Conservation (phyloP, 768 basidiomycete genomes). For the Termitomyces sp. region DNA sequence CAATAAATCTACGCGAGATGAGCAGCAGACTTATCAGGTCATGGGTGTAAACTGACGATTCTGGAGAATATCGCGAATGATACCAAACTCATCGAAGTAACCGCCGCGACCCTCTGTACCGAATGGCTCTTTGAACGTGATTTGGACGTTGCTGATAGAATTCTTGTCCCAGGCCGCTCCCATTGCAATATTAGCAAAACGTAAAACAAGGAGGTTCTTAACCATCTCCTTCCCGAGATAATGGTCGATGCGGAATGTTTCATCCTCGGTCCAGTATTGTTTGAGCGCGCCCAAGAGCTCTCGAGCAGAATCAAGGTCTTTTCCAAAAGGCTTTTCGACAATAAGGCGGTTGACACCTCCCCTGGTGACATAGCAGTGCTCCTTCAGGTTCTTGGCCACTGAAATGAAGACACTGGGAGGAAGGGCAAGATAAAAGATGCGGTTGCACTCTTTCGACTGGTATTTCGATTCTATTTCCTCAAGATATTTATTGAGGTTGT, state of each 20-base stretch:
- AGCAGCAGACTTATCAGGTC: conserved; percentile 14
- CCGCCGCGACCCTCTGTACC: conserved; percentile 99
- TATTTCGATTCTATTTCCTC: conserved; percentile 75
- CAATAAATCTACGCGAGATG: conserved; percentile 64
- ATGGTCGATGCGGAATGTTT: conserved; percentile 99
- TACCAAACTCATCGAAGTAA: conserved; percentile 99
- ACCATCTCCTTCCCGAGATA: conserved; percentile 99
- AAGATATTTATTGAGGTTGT: conserved; percentile 71
- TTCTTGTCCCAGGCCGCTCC: conserved; percentile 93
- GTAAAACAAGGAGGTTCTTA: conserved; percentile 93
- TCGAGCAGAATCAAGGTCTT: conserved; percentile 83
- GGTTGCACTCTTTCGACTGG: conserved; percentile 60
- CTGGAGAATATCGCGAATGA: conserved; percentile 96
- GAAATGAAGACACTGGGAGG: conserved; percentile 96
- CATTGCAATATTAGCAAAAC: conserved; percentile 93
- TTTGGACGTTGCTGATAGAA: conserved; percentile 94
- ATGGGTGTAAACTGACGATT: conserved; percentile 72
- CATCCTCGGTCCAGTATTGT: conserved; percentile 89
- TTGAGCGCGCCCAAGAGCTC: conserved; percentile 78
- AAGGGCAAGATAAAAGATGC: conserved; percentile 95
- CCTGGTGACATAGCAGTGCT: conserved; percentile 67
- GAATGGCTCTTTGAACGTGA: conserved; percentile 99
- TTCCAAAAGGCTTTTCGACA: conserved; percentile 98
- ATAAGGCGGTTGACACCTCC: conserved; percentile 87
- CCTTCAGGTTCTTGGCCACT: conserved; percentile 80